Base-by-base conservation (phyloP, 2,329 filamentous ascomycete species). In the Dryadomyces quercivorus region DNA sequence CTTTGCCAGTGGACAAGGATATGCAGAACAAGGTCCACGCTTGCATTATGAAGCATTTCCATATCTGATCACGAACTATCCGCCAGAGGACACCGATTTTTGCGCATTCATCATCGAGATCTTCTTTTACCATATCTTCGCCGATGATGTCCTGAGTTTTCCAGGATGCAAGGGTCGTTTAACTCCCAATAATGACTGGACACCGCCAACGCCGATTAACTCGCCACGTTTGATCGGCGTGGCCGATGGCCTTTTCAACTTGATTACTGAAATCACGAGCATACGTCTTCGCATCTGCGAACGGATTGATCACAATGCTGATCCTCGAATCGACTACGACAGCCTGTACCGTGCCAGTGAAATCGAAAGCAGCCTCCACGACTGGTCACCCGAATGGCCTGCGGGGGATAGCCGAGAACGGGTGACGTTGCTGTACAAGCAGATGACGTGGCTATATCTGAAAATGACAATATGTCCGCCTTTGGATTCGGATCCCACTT, bases 41-140 rank as follows among this genome's bases (percentile, higher is more conserved):
- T 75, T 85, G 50, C 88, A 95, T 64, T 82, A 95, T 59, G 75
- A 84, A 57, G 86, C 81, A 1, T 91, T 91, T 59, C 81, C 87
- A 61, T 78, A 77, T 55, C 76, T 94, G 56, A 81, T 92, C n/a
- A 74, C 73, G 45, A 70, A 76, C 55, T 76, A 71, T 1, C 81
- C 82, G 63, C 73, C 85, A 52, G 63, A 79, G 63, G 71, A 90
- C 75, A 69, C 82, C 20, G 79, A 82, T 21, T 89, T 93, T 63
- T 63, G 72, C 31, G 70, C 73, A 10, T 82, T 82, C 61, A 77
- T 82, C 56, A 83, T 84, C 58, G 84, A 87, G 65, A 92, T 94
- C 69, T 92, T 94, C 67, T 85, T 90, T 65, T 95, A 93, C 62
- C 88, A 93, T 66, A 80, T 84, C 44, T 79, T 75, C 57, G 79